Conservation (phyloP, 2,329 filamentous ascomycete species). For the Penicillium nordicum region DNA sequence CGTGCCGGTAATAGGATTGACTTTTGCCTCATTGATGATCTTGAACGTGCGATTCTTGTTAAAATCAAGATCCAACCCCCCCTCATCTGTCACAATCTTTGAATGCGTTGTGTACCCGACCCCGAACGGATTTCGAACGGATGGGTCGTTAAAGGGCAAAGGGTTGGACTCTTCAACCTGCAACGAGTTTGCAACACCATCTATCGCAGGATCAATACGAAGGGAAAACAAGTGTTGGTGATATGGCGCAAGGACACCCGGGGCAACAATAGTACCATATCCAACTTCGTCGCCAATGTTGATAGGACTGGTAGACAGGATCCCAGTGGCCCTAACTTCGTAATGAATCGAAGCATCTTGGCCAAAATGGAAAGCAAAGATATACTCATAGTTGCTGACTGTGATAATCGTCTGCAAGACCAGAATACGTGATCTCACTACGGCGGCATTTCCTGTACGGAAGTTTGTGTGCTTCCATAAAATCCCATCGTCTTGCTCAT, state of each 20-base stretch:
- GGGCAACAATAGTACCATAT: conserved; percentile 41
- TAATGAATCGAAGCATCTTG: conserved; percentile 42
- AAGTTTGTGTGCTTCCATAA: conserved; percentile 43
- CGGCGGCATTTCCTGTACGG: conserved; percentile 34
- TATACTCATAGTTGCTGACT: conserved; percentile 46
- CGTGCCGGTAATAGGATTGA: conserved; percentile 51
- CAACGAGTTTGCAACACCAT: conserved; percentile 45
- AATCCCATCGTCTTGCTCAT: conserved; percentile 41
- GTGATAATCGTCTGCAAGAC: conserved; percentile 43
- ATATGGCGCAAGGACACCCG: conserved; percentile 43
- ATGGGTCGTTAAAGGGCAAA: conserved; percentile 50
- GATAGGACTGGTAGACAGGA: conserved; percentile 42
- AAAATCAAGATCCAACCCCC: conserved; percentile 43
- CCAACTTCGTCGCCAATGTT: conserved; percentile 32
- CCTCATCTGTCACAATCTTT: conserved; percentile 43
- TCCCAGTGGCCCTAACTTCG: conserved; percentile 48
- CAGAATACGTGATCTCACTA: conserved; percentile 34
- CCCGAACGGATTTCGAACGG: conserved; percentile 48
- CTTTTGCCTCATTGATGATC: conserved; percentile 51
- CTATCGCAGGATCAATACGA: conserved; percentile 45
- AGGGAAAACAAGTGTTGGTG: conserved; percentile 47
- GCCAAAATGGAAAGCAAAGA: conserved; percentile 43
- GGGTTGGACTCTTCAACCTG: conserved; percentile 55
- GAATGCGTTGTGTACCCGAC: conserved; percentile 48
- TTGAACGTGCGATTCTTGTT: conserved; percentile 51